These are phyloP conservation scores for Comarum palustre DNA, from an alignment of 306 rosid genomes.

Conservation along the genomic window DNA sequence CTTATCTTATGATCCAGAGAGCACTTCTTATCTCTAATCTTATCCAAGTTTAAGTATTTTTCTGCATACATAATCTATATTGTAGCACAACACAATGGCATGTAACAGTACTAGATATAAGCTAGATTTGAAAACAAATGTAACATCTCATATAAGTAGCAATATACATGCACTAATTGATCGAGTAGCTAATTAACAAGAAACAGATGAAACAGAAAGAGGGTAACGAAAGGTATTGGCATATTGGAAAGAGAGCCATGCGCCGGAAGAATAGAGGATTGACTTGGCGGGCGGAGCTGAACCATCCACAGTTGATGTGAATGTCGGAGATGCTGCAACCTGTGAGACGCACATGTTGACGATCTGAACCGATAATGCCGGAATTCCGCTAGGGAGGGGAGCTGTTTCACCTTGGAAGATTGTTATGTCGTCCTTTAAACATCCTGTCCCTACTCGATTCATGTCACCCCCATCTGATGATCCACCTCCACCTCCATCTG, in stretches of 20 bases:
- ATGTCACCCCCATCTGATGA: slow-evolving; percentile 16
- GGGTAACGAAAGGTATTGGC: slow-evolving; percentile 49
- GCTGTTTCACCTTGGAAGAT: slow-evolving; percentile 43
- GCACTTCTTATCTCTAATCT: not conserved
- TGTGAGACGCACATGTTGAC: slow-evolving; percentile 36
- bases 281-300: slow-evolving; percentile 56
- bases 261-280: slow-evolving; percentile 48
- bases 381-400: slow-evolving; percentile 58
- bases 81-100: not conserved
- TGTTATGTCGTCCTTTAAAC: slow-evolving; percentile 45
- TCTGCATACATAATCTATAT: not conserved
- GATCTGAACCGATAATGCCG: slow-evolving; percentile 46
- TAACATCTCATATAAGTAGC: not conserved
- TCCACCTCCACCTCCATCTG: not conserved
- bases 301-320: slow-evolving; percentile 59
- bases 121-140: not conserved
- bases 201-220: slow-evolving; percentile 52
- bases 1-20: too few species aligned
- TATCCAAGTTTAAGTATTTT: not conserved
- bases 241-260: slow-evolving; percentile 51
- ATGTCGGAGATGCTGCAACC: slow-evolving; percentile 54
- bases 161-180: not conserved
- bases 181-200: slow-evolving; percentile 16
- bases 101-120: not conserved
- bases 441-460: slow-evolving; percentile 33